Evolutionary conservation across 225 moss, liverwort and hornwort species (phyloP), one percentile per base, ranked within the genome.

Genomic region (Antitrichia curtipendula): DNA sequence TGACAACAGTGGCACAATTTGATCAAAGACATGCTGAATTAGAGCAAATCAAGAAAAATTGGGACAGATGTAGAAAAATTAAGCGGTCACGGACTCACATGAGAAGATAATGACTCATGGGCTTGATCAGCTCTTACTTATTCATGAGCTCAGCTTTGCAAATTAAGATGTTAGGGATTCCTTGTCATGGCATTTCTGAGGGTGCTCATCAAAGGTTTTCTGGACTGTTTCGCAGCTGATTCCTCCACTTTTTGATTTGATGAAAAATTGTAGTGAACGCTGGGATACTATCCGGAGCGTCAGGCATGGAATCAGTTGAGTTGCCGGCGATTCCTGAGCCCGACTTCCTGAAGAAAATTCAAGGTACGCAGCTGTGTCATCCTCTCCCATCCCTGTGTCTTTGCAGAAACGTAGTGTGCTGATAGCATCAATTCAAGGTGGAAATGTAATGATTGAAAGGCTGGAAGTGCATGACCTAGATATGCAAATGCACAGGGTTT

Each of bases 231-330:
- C 40, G 83, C 32, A 80, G 50, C 86, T 90, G 57, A 88, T 72
- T 88, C 25, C 45, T 66, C 17, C 41, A 65, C n/a, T n/a, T n/a
- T n/a, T n/a, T n/a, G n/a, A n/a, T 69, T 82, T 75, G 73, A 45
- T 82, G 31, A 15, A 25, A 57, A 82, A 54, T 76, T 93, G 91
- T 92, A 98, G 98, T 93, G 83, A 93, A 94, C 43, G 98, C 98
- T 81, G 97, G 97, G 34, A 90, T 97, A 50, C 41, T 97, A 27
- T 95, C 98, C 65, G 98, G 97, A 91, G 45, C 93, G 8, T 85
- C 90, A 41, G 98, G 98, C 59, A 80, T 98, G 83, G 97, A 94
- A 76, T 95, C 98, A 54, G 78, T 94, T 50, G 77, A 93, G 77
- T 84, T 97, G 82, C 97, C 98, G 59, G 75, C 96, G 64, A 36